phyloP scores from a whole-genome alignment of 2,329 filamentous ascomycete species.

The Botrytis pseudocinerea region DNA sequence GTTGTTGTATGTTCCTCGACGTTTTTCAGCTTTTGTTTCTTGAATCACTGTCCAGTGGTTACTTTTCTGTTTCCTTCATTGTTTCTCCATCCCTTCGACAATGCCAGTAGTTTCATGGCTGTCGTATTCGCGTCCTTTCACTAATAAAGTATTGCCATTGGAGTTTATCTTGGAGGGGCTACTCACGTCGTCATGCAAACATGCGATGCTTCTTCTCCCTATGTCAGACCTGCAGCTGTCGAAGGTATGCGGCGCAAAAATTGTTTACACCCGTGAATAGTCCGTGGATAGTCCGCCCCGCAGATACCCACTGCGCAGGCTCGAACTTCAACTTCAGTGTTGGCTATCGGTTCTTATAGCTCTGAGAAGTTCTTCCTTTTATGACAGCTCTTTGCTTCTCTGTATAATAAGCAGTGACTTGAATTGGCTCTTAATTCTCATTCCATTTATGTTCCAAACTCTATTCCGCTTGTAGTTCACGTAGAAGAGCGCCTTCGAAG shows the following conservation, averaged over 20 bases:
- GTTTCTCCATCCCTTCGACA: accelerated
- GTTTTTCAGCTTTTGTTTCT: not conserved
- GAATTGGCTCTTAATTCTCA: not conserved
- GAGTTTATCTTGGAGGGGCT: not conserved
- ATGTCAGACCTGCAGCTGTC: not conserved
- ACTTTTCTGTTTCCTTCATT: not conserved
- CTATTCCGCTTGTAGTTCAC: too few species aligned
- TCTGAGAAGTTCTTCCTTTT: not conserved
- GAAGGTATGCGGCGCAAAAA: not conserved
- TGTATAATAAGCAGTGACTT: too few species aligned
- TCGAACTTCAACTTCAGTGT: too few species aligned
- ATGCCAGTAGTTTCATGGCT: not conserved
- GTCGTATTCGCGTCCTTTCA: not conserved
- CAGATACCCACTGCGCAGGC: too few species aligned
- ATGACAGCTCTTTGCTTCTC: not conserved
- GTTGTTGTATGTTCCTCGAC: not conserved
- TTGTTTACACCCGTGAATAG: too few species aligned
- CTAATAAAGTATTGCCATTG: not conserved
- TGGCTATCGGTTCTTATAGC: not conserved
- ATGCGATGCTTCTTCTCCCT: not conserved
- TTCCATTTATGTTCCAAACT: not conserved
- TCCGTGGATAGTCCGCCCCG: too few species aligned
- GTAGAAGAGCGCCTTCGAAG: not conserved
- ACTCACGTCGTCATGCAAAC: too few species aligned
- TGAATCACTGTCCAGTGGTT: too few species aligned